Evolutionary conservation across 352 stramenopile genomes (phyloP).

Genomic region (Globisporangium takayamanum): DNA sequence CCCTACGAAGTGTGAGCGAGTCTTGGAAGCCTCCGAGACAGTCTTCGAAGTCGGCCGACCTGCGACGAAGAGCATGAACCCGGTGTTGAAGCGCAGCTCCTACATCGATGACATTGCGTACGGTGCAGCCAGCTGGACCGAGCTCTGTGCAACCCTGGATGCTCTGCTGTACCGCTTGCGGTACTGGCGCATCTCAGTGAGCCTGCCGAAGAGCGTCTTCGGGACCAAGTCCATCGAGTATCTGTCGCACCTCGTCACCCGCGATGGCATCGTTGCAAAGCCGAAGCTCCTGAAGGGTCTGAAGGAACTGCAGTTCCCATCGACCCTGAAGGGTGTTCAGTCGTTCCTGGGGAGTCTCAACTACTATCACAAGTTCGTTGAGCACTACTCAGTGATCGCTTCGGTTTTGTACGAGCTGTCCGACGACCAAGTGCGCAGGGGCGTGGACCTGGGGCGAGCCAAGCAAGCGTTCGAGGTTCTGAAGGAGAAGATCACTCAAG

Average conservation of each 20-base stretch:
- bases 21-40: too few relatives aligned
- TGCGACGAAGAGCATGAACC: neutral
- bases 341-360: constrained; percentile 16
- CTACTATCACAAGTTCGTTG: constrained; percentile 25
- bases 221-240: constrained; percentile 10
- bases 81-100: constrained; percentile 5
- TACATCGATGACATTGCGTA: constrained; percentile 17
- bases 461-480: constrained; percentile 9
- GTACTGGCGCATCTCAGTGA: constrained; percentile 20
- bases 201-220: constrained; percentile 19
- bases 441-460: neutral
- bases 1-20: neutral
- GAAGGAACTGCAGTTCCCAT: constrained; percentile 7
- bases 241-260: constrained; percentile 11
- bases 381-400: constrained; percentile 16
- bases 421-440: neutral
- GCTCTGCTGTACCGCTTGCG: constrained; percentile 6
- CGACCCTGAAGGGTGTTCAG: constrained; percentile 15
- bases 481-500: constrained; percentile 3
- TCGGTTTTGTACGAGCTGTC: constrained; percentile 14
- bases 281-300: constrained; percentile 11
- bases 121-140: constrained; percentile 2
- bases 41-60: neutral
- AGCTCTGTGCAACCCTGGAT: constrained; percentile 8
- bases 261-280: constrained; percentile 7